Conservation (phyloP, 1,284 basidiomycete genomes). For the Jaminaea rosea region DNA sequence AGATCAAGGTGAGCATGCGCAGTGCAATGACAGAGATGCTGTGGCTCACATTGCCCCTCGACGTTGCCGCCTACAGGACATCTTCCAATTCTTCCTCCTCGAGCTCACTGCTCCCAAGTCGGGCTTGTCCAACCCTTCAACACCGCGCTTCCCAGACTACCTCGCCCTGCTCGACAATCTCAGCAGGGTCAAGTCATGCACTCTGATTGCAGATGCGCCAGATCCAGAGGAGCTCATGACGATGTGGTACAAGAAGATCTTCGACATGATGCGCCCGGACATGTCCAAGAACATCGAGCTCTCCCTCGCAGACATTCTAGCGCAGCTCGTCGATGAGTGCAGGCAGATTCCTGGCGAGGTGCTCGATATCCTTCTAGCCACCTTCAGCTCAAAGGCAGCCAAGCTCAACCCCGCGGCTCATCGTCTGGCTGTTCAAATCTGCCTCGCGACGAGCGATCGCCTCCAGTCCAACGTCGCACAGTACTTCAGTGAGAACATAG, state of each 20-base stretch:
- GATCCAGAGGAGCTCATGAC: conserved; percentile 74
- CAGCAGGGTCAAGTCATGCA: conserved; percentile 85
- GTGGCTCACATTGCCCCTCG: too few species aligned
- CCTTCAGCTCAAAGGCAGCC: conserved; percentile 68
- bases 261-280: conserved; percentile 57
- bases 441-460: conserved; percentile 71
- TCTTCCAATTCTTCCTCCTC: conserved; percentile 55
- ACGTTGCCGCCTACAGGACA: conserved; percentile 22
- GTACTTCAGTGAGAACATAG: conserved; percentile 47
- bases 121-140: conserved; percentile 25
- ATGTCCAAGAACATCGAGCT: conserved; percentile 73
- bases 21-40: too few species aligned
- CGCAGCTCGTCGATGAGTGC: conserved; percentile 79
- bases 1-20: conserved; percentile 56
- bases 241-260: conserved; percentile 74
- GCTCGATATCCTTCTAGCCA: conserved; percentile 70
- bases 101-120: conserved; percentile 28
- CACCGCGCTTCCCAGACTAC: conserved; percentile 27
- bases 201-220: conserved; percentile 82
- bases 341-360: conserved; percentile 65
- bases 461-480: conserved; percentile 79
- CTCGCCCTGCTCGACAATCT: conserved; percentile 79
- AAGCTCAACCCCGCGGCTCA: conserved; percentile 55
- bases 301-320: conserved; percentile 77
- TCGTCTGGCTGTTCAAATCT: conserved; percentile 77